Evolutionary conservation across 805 yeast species (phyloP), one percentile per base, ranked within the genome.

Genomic region (Barnettozyma pratensis): DNA sequence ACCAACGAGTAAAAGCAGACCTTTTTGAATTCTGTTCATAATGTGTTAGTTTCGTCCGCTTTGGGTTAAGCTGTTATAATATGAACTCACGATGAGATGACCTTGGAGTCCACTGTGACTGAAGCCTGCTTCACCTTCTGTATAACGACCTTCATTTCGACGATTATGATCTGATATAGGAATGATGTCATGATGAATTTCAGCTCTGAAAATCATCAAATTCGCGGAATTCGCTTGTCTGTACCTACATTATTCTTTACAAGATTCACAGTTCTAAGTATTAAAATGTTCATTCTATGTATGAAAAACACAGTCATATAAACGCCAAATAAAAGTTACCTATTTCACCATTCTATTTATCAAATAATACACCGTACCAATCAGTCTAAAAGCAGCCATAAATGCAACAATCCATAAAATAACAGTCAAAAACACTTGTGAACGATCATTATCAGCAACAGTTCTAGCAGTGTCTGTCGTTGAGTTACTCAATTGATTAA

Each of bases 351-450:
- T 43, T 54, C 74, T 67, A 7, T 50, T 47, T 0, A 74, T 45
- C 61, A 88, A 67, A 62, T 81, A 92, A 37, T 77, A 61, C 2
- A 76, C 64, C 55, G 95, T 80, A 1, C 97, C 97, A 29, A 84
- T 44, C 55, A 92, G 85, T 53, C 97, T 73, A 65, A 88, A 83
- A 6, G 83, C 75, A 0, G 98, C 97, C 74, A 89, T 78, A 29
- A 83, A 87, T 4, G 97, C 97, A 39, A 92, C 98, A 36, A 91
- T 70, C 97, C 98, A 92, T 55, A 92, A 72, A 41, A 92, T 84
- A 31, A 92, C 88, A 5, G 94, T 79, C 65, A 92, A 76, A 63
- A 89, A 92, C 6, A 82, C 69, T 37, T 80, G 75, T 1, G 88
- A 74, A 65, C 84, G 75, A 3, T 40, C 34, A 35, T 41, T 35